Evolutionary conservation across 2,329 filamentous ascomycete species (phyloP), one percentile per base, ranked within the genome.

Genomic region (Aspergillus hiratsukae): DNA sequence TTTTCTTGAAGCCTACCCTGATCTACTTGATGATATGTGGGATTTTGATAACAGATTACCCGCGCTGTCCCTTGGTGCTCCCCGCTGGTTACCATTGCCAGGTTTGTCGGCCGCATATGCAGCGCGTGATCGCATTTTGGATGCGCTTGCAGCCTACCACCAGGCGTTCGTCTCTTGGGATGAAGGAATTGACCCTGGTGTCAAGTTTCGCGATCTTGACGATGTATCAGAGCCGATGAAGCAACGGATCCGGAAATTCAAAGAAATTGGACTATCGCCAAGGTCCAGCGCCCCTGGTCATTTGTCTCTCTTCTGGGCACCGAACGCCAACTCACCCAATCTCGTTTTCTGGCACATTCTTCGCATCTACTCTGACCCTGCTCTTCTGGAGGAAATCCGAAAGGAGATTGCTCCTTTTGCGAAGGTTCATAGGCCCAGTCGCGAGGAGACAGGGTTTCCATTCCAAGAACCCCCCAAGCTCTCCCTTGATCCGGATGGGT

Each of bases 11-110:
- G 81, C 77, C 64, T 82, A 80, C 59, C 77, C 83, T 1, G 62
- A 77, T 64, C 72, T 84, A 59, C 65, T 85, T 19, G 73, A 79
- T 3, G 82, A 87, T 63, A 63, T 87, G 3, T 83, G 81, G 68
- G 75, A 71, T 5, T 71, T 87, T 58, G 83, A 87, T 60, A 68
- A 71, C 21, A 79, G 78, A 4, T 83, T 84, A 64, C 76, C 79
- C 48, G 75, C 78, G 21, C 73, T 87, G 28, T 72, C 81, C 3
- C 73, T 80, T 9, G 84, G 84, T 0, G 65, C 84, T 4, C 83
- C 84, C 14, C 76, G 80, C 23, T 83, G 81, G 75, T 67, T 80
- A 19, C 83, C 83, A 3, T 72, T 82, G 27, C 82, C 82, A 1
- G 73, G 76, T 0, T 68, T 82, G 10, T 77, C 77, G 3, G 69